Percentiles rank a stretch among this genome's conserved stretches.
These are phyloP conservation scores for Xerocomellus intermedius DNA, from an alignment of 768 basidiomycete genomes.

Conservation along the genomic window DNA sequence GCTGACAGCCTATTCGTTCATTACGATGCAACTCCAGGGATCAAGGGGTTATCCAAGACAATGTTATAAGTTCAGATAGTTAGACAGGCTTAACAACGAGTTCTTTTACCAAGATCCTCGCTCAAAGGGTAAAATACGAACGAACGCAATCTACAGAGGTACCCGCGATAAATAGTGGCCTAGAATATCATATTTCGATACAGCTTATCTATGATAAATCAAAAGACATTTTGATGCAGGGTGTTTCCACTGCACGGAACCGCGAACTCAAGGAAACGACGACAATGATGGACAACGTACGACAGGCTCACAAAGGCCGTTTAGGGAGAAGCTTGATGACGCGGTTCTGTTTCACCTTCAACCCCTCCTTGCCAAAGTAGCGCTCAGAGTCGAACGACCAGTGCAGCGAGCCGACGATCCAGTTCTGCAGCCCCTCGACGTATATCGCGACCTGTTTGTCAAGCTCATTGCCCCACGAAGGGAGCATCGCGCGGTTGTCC, in stretches of 20 bases:
- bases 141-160: background rate
- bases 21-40: background rate
- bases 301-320: slow-evolving; percentile 20
- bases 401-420: slow-evolving; percentile 70
- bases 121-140: slow-evolving; percentile 14
- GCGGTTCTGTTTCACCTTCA: slow-evolving; percentile 51
- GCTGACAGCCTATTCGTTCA: background rate
- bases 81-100: background rate
- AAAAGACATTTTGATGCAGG: background rate
- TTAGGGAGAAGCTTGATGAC: slow-evolving; percentile 50
- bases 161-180: background rate
- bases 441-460: slow-evolving; percentile 59
- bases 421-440: slow-evolving; percentile 61
- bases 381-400: slow-evolving; percentile 72
- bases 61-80: background rate
- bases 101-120: slow-evolving; percentile 1
- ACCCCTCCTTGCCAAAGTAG: slow-evolving; percentile 63
- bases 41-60: too few species aligned
- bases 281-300: background rate
- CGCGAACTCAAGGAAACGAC: background rate
- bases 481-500: slow-evolving; percentile 46
- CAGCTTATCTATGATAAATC: slow-evolving; percentile 9
- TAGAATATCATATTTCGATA: slow-evolving; percentile 10
- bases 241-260: background rate
- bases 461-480: slow-evolving; percentile 61